Conservation (phyloP, 192 early-diverging fungal species). For the Anaeromyces robustus region DNA sequence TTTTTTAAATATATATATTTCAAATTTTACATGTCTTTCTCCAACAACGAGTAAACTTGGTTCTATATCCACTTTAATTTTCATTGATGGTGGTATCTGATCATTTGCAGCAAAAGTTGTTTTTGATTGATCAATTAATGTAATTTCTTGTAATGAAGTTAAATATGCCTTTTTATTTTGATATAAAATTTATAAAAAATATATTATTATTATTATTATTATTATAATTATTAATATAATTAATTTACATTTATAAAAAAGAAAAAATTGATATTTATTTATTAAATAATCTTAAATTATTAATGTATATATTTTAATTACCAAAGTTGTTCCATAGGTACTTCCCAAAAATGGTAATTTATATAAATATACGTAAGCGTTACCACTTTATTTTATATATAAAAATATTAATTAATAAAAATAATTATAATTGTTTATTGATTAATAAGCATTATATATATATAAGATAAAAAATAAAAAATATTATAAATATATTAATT, state of each 20-base stretch:
- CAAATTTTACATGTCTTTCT: background rate
- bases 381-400: conserved; percentile 10
- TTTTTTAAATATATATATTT: too few species aligned
- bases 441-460: too few species aligned
- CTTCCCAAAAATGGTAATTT: conserved; percentile 18
- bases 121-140: background rate
- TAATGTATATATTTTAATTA: background rate
- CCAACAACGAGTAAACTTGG: background rate
- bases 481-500: too few species aligned
- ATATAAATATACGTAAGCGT: conserved; percentile 19
- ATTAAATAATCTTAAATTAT: too few species aligned
- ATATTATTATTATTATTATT: too few species aligned
- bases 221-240: too few species aligned
- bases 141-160: background rate
- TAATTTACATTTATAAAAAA: too few species aligned
- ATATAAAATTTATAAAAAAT: background rate
- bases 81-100: background rate
- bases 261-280: too few species aligned
- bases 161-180: background rate
- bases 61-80: background rate
- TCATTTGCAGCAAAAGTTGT: background rate
- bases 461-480: too few species aligned
- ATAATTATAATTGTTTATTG: too few species aligned
- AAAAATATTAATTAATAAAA: background rate
- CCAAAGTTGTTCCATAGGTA: conserved; percentile 11